These are phyloP conservation scores for Petunia secreta DNA, from an alignment of 257 asterid species.

Conservation along the genomic window DNA sequence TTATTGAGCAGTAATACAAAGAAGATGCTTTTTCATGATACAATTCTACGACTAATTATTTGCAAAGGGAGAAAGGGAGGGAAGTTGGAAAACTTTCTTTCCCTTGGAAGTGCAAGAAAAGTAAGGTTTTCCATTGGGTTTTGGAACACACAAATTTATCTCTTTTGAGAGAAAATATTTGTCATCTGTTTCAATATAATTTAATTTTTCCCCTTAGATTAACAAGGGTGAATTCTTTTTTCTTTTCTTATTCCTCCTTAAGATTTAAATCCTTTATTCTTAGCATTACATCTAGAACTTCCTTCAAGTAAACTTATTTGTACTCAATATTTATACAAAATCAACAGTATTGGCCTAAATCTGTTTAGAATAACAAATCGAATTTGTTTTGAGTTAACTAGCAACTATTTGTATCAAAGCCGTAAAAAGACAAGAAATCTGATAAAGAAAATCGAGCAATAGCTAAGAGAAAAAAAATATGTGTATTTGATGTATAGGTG, in stretches of 20 bases:
- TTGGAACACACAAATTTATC: no score
- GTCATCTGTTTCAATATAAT: not conserved
- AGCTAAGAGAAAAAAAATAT: no score
- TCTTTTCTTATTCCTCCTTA: not conserved
- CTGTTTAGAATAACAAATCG: no score
- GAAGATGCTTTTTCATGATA: not conserved
- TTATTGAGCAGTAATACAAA: conserved; percentile 3
- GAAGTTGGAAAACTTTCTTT: not conserved
- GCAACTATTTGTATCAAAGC: no score
- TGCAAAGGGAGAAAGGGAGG: not conserved
- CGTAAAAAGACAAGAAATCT: no score
- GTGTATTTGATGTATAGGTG: no score
- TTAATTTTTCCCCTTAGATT: not conserved
- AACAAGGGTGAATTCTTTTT: not conserved
- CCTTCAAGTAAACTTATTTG: no score
- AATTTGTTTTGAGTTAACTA: no score
- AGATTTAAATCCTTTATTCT: not conserved
- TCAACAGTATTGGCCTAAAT: no score
- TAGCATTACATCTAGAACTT: no score
- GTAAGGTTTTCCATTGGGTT: not conserved
- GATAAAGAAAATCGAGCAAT: no score
- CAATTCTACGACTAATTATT: not conserved
- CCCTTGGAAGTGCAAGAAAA: not conserved
- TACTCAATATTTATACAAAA: no score
- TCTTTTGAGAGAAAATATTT: not conserved